A percentile compares a stretch with the other conserved stretches of the same genome.
Evolutionary conservation across 192 early-diverging fungal genomes (phyloP).

Genomic region (Backusella psychrophila): DNA sequence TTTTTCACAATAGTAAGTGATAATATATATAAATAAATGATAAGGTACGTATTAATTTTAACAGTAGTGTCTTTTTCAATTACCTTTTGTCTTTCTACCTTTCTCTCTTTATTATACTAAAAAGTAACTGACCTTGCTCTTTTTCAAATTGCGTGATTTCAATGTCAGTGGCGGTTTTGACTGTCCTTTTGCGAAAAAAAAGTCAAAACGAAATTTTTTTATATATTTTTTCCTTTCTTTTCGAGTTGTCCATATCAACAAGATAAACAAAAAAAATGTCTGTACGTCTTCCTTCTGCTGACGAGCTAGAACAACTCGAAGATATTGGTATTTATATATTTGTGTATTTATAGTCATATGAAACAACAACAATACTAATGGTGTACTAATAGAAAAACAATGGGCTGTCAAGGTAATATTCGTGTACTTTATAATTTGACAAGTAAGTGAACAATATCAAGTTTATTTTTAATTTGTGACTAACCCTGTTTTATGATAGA

Average conservation of each 20-base stretch:
- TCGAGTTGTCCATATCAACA: not conserved
- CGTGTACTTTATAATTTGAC: not conserved
- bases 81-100: too few relatives aligned
- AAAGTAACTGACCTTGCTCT: too few relatives aligned
- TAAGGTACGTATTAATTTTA: too few relatives aligned
- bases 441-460: not conserved
- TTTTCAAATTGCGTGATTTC: too few relatives aligned
- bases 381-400: constrained; percentile 70
- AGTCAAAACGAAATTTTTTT: not conserved
- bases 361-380: not conserved
- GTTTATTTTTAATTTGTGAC: not conserved
- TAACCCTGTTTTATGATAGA: not conserved
- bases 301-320: constrained; percentile 70
- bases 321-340: constrained; percentile 58
- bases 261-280: not conserved
- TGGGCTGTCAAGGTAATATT: constrained; percentile 80
- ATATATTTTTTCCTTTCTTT: not conserved
- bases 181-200: too few relatives aligned
- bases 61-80: too few relatives aligned
- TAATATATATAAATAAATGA: too few relatives aligned
- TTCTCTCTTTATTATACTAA: too few relatives aligned
- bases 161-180: too few relatives aligned
- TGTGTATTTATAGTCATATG: not conserved
- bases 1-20: too few relatives aligned
- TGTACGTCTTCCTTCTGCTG: constrained; percentile 71